These are phyloP conservation scores for Penicillium sp. DNA, from an alignment of 2,329 filamentous ascomycete genomes.

Conservation along the genomic window DNA sequence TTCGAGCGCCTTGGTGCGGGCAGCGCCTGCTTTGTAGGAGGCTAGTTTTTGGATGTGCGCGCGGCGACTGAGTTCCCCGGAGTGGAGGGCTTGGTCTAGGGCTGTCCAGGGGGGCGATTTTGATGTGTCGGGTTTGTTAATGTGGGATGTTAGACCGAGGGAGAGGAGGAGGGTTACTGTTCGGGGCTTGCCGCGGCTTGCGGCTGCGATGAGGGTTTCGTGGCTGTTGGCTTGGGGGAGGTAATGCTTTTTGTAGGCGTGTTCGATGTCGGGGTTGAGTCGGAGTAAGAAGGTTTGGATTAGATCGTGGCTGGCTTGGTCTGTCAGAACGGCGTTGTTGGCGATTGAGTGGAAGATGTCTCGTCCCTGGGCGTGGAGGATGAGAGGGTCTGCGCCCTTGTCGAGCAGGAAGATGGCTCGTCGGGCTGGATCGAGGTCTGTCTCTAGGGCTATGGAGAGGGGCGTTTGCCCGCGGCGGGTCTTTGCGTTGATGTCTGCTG, in stretches of 20 bases:
- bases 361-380: slow-evolving; percentile 11
- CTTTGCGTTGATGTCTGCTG: slow-evolving; percentile 24
- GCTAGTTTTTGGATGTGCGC: slow-evolving; percentile 22
- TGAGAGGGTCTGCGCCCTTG: slow-evolving; percentile 23
- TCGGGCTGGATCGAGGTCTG: slow-evolving; percentile 20
- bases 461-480: slow-evolving; percentile 23
- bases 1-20: slow-evolving; percentile 20
- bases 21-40: slow-evolving; percentile 16
- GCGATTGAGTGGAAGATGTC: slow-evolving; percentile 28
- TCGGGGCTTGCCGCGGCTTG: slow-evolving; percentile 16
- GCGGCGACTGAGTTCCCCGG: slow-evolving; percentile 21
- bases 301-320: slow-evolving; percentile 25
- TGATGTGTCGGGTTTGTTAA: slow-evolving; percentile 19
- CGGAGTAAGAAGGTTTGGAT: slow-evolving; percentile 21
- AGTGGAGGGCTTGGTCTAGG: slow-evolving; percentile 25
- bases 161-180: slow-evolving; percentile 24
- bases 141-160: slow-evolving; percentile 17
- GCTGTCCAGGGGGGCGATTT: slow-evolving; percentile 16
- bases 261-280: slow-evolving; percentile 11
- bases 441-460: slow-evolving; percentile 25
- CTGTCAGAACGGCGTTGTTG: slow-evolving; percentile 23
- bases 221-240: slow-evolving; percentile 12
- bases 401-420: slow-evolving; percentile 23
- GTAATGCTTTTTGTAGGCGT: slow-evolving; percentile 22
- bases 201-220: slow-evolving; percentile 20